phyloP scores from a whole-genome alignment of 1,284 basidiomycete genomes.

The Melampsora americana region DNA sequence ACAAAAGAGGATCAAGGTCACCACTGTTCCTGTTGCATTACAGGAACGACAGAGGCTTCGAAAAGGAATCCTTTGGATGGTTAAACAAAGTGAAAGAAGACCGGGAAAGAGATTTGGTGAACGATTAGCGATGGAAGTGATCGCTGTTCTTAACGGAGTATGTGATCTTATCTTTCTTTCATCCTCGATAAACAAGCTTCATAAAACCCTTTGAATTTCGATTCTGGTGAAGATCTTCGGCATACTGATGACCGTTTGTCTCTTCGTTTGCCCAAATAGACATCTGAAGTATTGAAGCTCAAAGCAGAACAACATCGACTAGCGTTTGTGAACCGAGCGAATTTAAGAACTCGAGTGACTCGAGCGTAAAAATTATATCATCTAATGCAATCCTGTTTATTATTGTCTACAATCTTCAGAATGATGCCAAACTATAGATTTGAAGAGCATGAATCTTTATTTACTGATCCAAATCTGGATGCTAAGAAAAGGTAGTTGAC shows the following conservation, averaged over 20 bases:
- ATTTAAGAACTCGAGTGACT: slow-evolving; percentile 36
- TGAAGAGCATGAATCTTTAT: no score
- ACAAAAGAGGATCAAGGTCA: slow-evolving; percentile 34
- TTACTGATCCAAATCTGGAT: no score
- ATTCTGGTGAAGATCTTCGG: neutral
- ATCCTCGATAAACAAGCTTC: neutral
- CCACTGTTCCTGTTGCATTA: slow-evolving; percentile 37
- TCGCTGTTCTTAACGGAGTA: slow-evolving; percentile 40
- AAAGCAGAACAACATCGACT: slow-evolving; percentile 43
- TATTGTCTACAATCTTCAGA: no score
- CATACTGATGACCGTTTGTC: neutral
- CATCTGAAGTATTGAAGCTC: slow-evolving; percentile 30
- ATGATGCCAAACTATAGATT: no score
- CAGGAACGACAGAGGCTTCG: slow-evolving; percentile 31
- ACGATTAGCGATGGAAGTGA: slow-evolving; percentile 36
- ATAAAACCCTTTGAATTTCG: neutral
- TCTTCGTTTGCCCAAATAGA: slow-evolving; percentile 10
- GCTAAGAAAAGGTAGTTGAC: no score
- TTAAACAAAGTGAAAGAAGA: slow-evolving; percentile 35
- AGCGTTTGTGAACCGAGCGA: slow-evolving; percentile 40
- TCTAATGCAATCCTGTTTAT: neutral
- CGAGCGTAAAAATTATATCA: slow-evolving; percentile 21
- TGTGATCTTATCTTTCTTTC: neutral
- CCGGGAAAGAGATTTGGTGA: slow-evolving; percentile 38
- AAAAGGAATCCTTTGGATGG: slow-evolving; percentile 36